A percentile compares a stretch with the other conserved stretches of the same genome.
These are phyloP conservation scores for Emericellopsis cladophorae DNA, from an alignment of 2,329 filamentous ascomycete species.

Conservation along the genomic window DNA sequence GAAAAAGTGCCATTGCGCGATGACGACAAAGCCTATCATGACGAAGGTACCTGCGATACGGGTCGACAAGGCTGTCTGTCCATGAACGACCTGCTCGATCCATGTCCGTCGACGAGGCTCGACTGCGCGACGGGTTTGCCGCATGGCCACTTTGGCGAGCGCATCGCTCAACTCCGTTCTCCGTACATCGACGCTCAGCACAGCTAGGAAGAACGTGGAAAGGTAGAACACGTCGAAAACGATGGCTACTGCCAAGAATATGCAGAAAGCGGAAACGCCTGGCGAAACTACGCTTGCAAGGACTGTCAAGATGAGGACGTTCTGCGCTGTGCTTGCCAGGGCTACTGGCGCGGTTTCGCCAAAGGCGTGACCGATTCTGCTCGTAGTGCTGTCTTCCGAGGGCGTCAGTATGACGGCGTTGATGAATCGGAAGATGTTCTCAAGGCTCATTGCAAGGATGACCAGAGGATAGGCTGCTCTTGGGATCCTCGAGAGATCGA, in stretches of 20 bases:
- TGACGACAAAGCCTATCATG: conserved; percentile 58
- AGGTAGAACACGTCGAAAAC: conserved; percentile 69
- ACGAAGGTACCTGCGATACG: conserved; percentile 64
- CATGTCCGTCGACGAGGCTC: conserved; percentile 23
- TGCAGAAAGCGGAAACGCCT: conserved; percentile 63
- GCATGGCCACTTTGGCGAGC: conserved; percentile 41
- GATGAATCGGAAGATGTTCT: conserved; percentile 68
- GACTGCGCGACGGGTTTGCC: background rate
- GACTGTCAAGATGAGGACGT: conserved; percentile 51
- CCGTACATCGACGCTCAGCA: conserved; percentile 67
- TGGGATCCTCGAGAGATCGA: conserved; percentile 65
- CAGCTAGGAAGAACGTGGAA: conserved; percentile 67
- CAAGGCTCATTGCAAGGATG: conserved; percentile 63
- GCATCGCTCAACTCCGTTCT: conserved; percentile 66
- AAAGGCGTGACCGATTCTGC: conserved; percentile 60
- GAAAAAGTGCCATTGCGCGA: conserved; percentile 69
- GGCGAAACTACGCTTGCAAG: conserved; percentile 57
- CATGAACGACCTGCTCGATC: conserved; percentile 48
- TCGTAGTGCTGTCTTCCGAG: conserved; percentile 53
- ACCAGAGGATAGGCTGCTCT: conserved; percentile 64
- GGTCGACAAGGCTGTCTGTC: conserved; percentile 56
- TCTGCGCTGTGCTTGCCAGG: conserved; percentile 54
- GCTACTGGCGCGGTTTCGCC: conserved; percentile 61
- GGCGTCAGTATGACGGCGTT: conserved; percentile 65
- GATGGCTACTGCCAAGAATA: conserved; percentile 62